Base-by-base conservation (phyloP, 129 eudicot species). In the Chrysanthemum seticuspe region DNA sequence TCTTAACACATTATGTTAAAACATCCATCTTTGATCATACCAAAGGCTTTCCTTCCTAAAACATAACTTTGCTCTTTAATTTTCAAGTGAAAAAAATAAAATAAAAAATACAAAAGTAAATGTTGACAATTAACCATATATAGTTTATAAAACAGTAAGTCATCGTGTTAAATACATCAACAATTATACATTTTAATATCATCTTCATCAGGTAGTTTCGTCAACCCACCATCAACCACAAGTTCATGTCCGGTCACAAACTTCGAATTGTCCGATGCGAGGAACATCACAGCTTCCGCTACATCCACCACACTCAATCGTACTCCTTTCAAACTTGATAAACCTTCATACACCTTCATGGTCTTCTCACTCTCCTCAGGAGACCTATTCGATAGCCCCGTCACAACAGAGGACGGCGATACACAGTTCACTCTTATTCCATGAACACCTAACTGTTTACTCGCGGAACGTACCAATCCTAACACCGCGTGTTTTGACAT, bases 341-440 rank as follows among this genome's bases (percentile, higher is more conserved):
- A 27, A 5, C 27, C 13, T 67, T 29, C 73, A 21, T 71, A 78
- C 11, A 71, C 29, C 60, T 56, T 64, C 82, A 64, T 63, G 5
- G 73, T 78, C 72, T 21, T 64, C 75, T 55, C 48, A 36, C 13
- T 11, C 13, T 36, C 67, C 27, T 71, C 82, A 13, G 77, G 11
- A 58, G 72, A 62, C 13, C 77, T 47, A 54, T 54, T 71, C 61
- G 68, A 13, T 44, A 78, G 13, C 57, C 73, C 2, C 67, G 76
- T 80, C 57, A 3, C 77, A 45, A 75, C 77, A 29, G 75, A 76
- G 1, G 79, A 74, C 21, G 84, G 84, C 31, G 84, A 80, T 4
- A 80, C 80, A 29, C 84, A 60, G 10, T 80, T 80, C 76, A 80
- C 84, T 12, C 84, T 56, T 52, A 80, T 80, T 21, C 84, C 80